Evolutionary conservation across 768 basidiomycete genomes (phyloP).

Genomic region (Gloeophyllum trabeum): DNA sequence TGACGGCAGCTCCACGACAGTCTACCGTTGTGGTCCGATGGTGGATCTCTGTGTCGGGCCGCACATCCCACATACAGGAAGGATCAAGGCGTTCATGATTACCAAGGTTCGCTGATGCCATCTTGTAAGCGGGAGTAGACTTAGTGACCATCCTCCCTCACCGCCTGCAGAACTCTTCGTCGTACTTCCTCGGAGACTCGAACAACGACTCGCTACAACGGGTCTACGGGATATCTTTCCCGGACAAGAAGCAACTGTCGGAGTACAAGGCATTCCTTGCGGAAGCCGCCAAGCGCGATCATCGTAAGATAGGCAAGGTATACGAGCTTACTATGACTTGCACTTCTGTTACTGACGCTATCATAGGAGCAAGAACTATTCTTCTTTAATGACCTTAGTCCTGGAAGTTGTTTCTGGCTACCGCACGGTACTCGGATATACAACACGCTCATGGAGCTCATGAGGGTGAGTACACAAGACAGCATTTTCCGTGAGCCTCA

Average conservation of each 20-base stretch:
- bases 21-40: conserved; percentile 98
- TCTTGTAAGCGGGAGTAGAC: no score
- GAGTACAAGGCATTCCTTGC: conserved; percentile 95
- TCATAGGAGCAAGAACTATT: conserved; percentile 87
- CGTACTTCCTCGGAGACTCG: conserved; percentile 92
- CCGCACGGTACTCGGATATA: conserved; percentile 97
- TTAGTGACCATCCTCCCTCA: conserved; percentile 4
- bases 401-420: conserved; percentile 93
- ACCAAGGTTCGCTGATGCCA: conserved; percentile 55
- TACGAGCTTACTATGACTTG: conserved; percentile 3
- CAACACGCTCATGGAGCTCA: conserved; percentile 82
- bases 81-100: conserved; percentile 95
- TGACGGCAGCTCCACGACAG: conserved; percentile 92
- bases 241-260: conserved; percentile 87
- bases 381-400: conserved; percentile 96
- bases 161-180: conserved; percentile 73
- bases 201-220: conserved; percentile 92
- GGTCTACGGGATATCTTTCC: conserved; percentile 97
- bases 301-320: conserved; percentile 88
- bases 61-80: conserved; percentile 95
- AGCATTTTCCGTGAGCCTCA: conserved; percentile 3
- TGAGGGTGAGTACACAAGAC: conserved; percentile 53
- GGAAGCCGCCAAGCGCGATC: conserved; percentile 97
- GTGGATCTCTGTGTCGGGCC: conserved; percentile 96
- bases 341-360: conserved; percentile 3